Conservation (phyloP, 345 rosid species). For the Bretschneidera sinensis region DNA sequence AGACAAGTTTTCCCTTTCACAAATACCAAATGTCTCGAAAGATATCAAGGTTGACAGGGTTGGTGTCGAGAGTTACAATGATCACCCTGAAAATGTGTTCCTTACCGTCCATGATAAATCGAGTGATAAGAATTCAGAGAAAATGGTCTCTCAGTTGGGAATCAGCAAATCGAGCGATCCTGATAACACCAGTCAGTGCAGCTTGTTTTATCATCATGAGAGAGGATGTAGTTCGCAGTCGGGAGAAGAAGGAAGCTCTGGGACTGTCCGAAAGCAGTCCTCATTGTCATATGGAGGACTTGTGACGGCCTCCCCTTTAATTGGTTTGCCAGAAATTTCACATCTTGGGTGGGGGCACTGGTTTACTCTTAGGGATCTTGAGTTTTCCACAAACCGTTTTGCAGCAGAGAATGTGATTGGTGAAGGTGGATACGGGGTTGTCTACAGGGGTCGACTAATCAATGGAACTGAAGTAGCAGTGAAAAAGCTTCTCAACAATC, state of each 20-base stretch:
- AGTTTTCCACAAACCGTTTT: constrained; percentile 76
- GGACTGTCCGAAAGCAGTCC: constrained; percentile 45
- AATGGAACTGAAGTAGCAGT: constrained; percentile 97
- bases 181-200: constrained; percentile 73
- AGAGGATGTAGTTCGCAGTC: constrained; percentile 72
- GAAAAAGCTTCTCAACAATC: constrained; percentile 91
- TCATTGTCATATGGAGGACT: constrained; percentile 47
- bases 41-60: constrained; percentile 86
- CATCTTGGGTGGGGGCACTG: constrained; percentile 99
- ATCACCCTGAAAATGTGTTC: constrained; percentile 44
- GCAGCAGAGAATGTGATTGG: constrained; percentile 79
- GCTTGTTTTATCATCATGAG: constrained; percentile 63
- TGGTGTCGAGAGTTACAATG: constrained; percentile 41
- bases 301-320: constrained; percentile 78
- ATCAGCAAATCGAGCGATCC: constrained; percentile 74
- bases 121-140: constrained; percentile 45
- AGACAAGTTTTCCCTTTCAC: constrained; percentile 48
- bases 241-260: constrained; percentile 90
- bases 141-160: constrained; percentile 49
- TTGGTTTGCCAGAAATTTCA: constrained; percentile 89
- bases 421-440: constrained; percentile 98
- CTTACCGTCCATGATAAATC: constrained; percentile 51
- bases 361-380: constrained; percentile 97
- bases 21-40: constrained; percentile 75
- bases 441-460: constrained; percentile 73